Percentiles rank a stretch among this genome's conserved stretches.
phyloP scores from a whole-genome alignment of 2,329 filamentous ascomycete species.

The Dactylellina drechsleri region DNA sequence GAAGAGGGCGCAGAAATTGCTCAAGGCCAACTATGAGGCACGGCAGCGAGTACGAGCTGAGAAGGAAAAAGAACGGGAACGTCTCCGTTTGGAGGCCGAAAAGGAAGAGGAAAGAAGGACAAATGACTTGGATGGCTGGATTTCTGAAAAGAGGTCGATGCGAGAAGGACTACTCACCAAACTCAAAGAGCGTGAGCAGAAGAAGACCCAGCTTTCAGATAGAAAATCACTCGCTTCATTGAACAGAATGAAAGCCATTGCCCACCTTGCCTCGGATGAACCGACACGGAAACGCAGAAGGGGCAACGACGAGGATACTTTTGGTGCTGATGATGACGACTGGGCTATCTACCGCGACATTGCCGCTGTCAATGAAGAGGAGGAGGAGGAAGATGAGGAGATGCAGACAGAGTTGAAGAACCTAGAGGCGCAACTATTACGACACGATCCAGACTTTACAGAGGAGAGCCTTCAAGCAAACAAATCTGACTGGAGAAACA shows the following conservation, averaged over 20 bases:
- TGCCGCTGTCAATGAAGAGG: conserved; percentile 80
- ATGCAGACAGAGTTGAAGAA: conserved; percentile 76
- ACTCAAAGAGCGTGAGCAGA: conserved; percentile 91
- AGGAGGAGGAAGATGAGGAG: conserved; percentile 87
- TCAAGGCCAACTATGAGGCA: conserved; percentile 95
- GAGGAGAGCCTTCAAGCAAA: conserved; percentile 92
- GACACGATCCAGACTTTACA: conserved; percentile 86
- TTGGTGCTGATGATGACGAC: conserved; percentile 95
- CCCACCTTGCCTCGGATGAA: conserved; percentile 90
- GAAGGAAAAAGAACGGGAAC: conserved; percentile 90
- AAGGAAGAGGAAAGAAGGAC: conserved; percentile 84
- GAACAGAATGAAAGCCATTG: conserved; percentile 97
- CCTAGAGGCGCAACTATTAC: conserved; percentile 84
- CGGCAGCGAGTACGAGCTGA: conserved; percentile 93
- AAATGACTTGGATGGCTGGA: conserved; percentile 85
- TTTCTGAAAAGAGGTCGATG: conserved; percentile 80
- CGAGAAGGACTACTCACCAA: conserved; percentile 76
- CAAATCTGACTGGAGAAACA: conserved; percentile 94
- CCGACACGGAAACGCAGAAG: conserved; percentile 76
- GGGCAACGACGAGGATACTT: conserved; percentile 86
- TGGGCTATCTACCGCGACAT: conserved; percentile 98
- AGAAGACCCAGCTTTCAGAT: conserved; percentile 94
- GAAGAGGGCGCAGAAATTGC: conserved; percentile 88
- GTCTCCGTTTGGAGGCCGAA: conserved; percentile 82
- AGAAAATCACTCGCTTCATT: conserved; percentile 95